Evolutionary conservation across 305 asterid genomes (phyloP), one percentile per base, ranked within the genome.

Genomic region (Petunia hybrid): DNA sequence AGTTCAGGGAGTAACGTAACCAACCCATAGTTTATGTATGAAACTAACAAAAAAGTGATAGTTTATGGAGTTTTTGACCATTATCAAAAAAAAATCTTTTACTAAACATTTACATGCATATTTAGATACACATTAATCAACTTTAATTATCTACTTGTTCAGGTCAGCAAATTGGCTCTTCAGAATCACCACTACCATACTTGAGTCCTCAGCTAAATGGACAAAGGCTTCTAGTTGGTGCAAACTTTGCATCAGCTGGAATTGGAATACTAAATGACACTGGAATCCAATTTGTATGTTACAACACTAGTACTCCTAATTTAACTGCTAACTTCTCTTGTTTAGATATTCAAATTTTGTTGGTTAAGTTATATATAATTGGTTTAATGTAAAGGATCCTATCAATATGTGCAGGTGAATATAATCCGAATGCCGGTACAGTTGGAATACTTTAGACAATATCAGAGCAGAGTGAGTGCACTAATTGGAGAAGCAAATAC

Each of bases 191-290:
- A 51, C 55, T 91, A 83, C 97, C 97, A 35, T 93, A 93, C 89
- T 80, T 93, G 85, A 83, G 80, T 82, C 97, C 97, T 3, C 70
- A n/a, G 4, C 89, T 90, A 36, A 86, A 8, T 56, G 94, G 95
- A 1, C 83, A 38, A 78, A 89, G 89, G 68, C 90, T 92, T 12
- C 83, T 92, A 2, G 85, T 85, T 8, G 97, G 97, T 35, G 97
- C 97, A 85, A 92, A 92, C 88, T 92, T 92, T 68, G 97, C 95
- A 39, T 92, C 97, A 2, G 97, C 97, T 4, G 97, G 97, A 3
- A 85, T 92, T 46, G 97, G 97, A 62, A 88, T 92, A 77, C 95
- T 92, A 22, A 92, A 91, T 41, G 97, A 92, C 85, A 92, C 97
- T 2, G 97, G 97, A 77, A 38, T 85, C 71, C 97, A 92, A 81